A percentile compares a stretch with the other conserved stretches of the same genome.
Conservation (phyloP, 106 monocot genomes). For the Acorus calamus region DNA sequence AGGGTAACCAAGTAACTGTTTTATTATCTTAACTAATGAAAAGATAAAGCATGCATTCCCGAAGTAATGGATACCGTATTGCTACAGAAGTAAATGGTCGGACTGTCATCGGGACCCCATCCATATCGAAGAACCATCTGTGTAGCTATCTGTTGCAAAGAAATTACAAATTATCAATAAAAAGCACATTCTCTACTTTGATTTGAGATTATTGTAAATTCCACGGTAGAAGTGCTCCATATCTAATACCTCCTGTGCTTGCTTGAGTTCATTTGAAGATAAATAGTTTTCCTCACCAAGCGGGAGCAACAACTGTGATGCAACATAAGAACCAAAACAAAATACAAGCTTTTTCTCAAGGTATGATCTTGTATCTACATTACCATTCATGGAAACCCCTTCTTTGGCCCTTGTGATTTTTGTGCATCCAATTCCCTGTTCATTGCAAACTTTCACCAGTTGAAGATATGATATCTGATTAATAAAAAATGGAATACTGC, state of each 20-base stretch:
- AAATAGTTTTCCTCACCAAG: slow-evolving; percentile 84
- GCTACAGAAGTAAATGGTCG: slow-evolving; percentile 61
- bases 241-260: slow-evolving; percentile 88
- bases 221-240: no score
- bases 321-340: slow-evolving; percentile 76
- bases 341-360: slow-evolving; percentile 84
- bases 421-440: slow-evolving; percentile 86
- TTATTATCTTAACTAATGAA: no score
- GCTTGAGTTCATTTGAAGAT: slow-evolving; percentile 66
- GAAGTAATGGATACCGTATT: slow-evolving; percentile 40
- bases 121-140: slow-evolving; percentile 90
- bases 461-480: no score
- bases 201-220: no score
- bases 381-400: slow-evolving; percentile 62
- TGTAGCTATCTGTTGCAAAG: slow-evolving; percentile 73
- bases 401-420: slow-evolving; percentile 63
- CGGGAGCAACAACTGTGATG: slow-evolving; percentile 64
- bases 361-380: slow-evolving; percentile 75
- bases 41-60: background rate
- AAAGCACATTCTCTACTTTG: background rate
- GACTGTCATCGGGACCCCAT: slow-evolving; percentile 92
- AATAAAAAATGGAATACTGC: no score
- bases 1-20: no score
- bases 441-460: no score
- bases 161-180: slow-evolving; percentile 2